phyloP scores from a whole-genome alignment of 306 rosid species.

The Macrotyloma uniflorum region DNA sequence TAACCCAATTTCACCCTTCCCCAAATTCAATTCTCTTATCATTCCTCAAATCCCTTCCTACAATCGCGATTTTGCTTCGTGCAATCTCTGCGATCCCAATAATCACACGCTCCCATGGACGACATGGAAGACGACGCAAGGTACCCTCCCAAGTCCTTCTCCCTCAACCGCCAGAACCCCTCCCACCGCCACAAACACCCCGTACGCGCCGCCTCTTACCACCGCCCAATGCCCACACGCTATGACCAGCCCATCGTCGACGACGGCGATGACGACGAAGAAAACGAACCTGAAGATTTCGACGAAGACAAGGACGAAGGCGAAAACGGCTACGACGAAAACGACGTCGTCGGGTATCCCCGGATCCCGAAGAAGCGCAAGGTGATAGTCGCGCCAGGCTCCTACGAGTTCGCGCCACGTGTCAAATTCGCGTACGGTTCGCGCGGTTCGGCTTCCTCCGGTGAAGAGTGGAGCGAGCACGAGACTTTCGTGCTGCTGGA shows the following conservation, averaged over 20 bases:
- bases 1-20: slow-evolving; percentile 1
- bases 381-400: slow-evolving; percentile 14
- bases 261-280: slow-evolving; percentile 39
- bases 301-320: slow-evolving; percentile 31
- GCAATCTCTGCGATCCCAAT: neutral
- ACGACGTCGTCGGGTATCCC: slow-evolving; percentile 40
- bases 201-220: slow-evolving; percentile 40
- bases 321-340: slow-evolving; percentile 36
- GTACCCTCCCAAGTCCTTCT: slow-evolving; percentile 55
- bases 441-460: slow-evolving; percentile 27
- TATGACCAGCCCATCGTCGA: slow-evolving; percentile 34
- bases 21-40: neutral
- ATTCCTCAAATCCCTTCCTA: neutral
- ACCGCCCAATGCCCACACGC: slow-evolving; percentile 40
- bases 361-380: slow-evolving; percentile 64
- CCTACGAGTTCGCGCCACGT: slow-evolving; percentile 57
- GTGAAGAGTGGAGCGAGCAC: slow-evolving; percentile 64
- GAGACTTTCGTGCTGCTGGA: slow-evolving; percentile 68
- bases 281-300: slow-evolving; percentile 45
- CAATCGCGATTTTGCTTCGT: neutral
- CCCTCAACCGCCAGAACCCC: slow-evolving; percentile 42
- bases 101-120: slow-evolving; percentile 39
- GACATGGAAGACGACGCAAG: slow-evolving; percentile 62
- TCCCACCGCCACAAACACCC: slow-evolving; percentile 52
- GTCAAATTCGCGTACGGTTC: slow-evolving; percentile 33